Evolutionary conservation across 441 rosid species (phyloP).

Genomic region (Rhodomyrtus psidioides): DNA sequence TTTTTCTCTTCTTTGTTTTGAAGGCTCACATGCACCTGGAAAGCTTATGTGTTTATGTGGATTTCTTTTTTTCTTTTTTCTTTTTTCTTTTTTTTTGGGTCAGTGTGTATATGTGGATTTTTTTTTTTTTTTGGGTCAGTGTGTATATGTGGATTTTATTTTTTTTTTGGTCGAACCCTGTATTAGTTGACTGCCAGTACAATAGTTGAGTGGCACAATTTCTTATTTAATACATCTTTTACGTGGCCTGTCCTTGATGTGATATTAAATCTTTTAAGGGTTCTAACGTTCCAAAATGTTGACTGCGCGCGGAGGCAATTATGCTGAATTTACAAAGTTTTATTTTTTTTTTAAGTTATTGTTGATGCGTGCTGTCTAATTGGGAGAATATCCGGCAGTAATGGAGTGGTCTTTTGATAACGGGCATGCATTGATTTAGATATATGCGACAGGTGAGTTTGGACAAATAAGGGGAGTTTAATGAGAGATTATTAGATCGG

Average conservation of each 20-base stretch:
- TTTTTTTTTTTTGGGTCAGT: too few species aligned
- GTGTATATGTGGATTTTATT: background rate
- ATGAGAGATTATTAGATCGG: conserved; percentile 69
- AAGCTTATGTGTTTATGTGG: background rate
- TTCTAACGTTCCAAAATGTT: background rate
- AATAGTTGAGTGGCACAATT: background rate
- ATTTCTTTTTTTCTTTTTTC: too few species aligned
- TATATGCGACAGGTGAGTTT: conserved; percentile 32
- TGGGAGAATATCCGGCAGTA: background rate
- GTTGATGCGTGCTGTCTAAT: background rate
- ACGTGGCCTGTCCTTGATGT: background rate
- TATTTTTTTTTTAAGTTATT: background rate
- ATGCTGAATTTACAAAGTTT: background rate
- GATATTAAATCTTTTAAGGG: background rate
- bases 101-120: background rate
- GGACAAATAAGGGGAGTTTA: conserved; percentile 55
- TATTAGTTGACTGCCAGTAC: background rate
- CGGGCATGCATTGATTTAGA: conserved; percentile 42
- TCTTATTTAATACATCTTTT: background rate
- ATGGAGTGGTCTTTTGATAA: background rate
- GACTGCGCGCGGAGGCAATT: background rate
- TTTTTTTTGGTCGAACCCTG: too few species aligned
- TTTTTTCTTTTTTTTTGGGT: too few species aligned
- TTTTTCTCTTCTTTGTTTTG: background rate
- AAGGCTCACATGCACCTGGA: background rate